Percentiles rank a stretch among this genome's conserved stretches.
phyloP scores from a whole-genome alignment of 768 basidiomycete species.

The Lanmaoa rubissima region DNA sequence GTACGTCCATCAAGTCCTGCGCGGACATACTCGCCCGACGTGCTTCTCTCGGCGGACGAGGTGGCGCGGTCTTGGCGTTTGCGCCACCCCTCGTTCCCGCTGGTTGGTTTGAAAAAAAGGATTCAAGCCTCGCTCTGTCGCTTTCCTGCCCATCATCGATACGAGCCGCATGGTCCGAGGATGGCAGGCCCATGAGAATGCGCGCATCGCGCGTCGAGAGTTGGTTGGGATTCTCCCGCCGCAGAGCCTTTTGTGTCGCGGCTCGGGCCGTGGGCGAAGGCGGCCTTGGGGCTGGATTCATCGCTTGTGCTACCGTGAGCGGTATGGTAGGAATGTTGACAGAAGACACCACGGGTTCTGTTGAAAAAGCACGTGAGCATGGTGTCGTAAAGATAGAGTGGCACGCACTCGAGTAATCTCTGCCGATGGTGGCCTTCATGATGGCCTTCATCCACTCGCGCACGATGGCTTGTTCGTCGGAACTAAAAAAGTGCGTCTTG shows the following conservation, averaged over 20 bases:
- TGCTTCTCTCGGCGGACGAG: slow-evolving; percentile 66
- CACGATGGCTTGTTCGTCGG: slow-evolving; percentile 77
- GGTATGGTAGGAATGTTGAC: slow-evolving; percentile 97
- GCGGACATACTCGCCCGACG: slow-evolving; percentile 41
- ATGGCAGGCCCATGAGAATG: slow-evolving; percentile 63
- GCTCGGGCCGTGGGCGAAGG: slow-evolving; percentile 87
- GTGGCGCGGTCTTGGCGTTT: slow-evolving; percentile 40
- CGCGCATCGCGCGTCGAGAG: slow-evolving; percentile 78
- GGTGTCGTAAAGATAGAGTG: no score
- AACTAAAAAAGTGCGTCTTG: slow-evolving; percentile 88
- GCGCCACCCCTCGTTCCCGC: slow-evolving; percentile 3
- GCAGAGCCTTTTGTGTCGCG: slow-evolving; percentile 83
- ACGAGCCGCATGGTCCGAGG: slow-evolving; percentile 23
- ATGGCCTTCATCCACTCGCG: slow-evolving; percentile 99
- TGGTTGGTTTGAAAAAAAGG: slow-evolving; percentile 51
- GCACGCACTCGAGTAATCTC: slow-evolving; percentile 84
- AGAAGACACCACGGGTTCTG: slow-evolving; percentile 93
- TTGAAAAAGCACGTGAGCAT: slow-evolving; percentile 1
- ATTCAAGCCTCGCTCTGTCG: slow-evolving; percentile 51
- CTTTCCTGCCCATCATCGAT: slow-evolving; percentile 31
- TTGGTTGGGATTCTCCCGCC: slow-evolving; percentile 82
- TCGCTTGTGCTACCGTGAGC: slow-evolving; percentile 89
- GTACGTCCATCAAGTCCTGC: slow-evolving; percentile 21
- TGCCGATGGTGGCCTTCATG: slow-evolving; percentile 96
- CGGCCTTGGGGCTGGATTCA: slow-evolving; percentile 94